These are phyloP conservation scores for Suillus spraguei DNA, from an alignment of 768 basidiomycete species.

Conservation along the genomic window DNA sequence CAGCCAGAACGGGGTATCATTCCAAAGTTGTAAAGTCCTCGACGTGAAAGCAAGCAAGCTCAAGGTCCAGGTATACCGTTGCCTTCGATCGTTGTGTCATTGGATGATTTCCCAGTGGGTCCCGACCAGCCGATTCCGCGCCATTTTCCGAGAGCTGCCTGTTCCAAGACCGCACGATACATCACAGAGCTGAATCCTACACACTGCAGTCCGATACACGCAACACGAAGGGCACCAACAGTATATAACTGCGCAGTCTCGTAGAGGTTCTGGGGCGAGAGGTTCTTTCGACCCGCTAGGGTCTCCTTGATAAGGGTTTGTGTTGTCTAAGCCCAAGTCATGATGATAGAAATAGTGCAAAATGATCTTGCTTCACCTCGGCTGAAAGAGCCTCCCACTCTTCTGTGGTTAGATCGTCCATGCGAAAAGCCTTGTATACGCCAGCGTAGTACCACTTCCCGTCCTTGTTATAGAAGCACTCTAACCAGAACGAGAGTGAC, in stretches of 20 bases:
- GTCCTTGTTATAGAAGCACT: constrained; percentile 82
- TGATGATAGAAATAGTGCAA: constrained; percentile 1
- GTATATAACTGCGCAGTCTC: constrained; percentile 74
- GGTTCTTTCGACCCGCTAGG: constrained; percentile 68
- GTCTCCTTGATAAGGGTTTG: constrained; percentile 75
- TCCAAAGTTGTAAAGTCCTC: constrained; percentile 3
- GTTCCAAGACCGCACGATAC: constrained; percentile 67
- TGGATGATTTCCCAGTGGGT: not conserved
- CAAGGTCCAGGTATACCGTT: not conserved
- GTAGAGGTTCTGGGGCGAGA: constrained; percentile 76
- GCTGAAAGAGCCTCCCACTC: constrained; percentile 70
- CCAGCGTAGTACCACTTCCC: constrained; percentile 86
- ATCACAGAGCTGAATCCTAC: constrained; percentile 72
- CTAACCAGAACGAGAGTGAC: constrained; percentile 36
- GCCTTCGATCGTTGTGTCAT: not conserved
- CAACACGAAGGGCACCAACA: constrained; percentile 71
- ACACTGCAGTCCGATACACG: constrained; percentile 75
- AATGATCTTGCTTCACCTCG: constrained; percentile 48
- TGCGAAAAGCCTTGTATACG: constrained; percentile 65
- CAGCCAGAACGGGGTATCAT: constrained; percentile 1
- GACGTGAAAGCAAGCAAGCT: not conserved
- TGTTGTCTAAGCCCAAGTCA: constrained; percentile 48
- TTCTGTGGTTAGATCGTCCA: constrained; percentile 63
- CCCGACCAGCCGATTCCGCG: constrained; percentile 8
- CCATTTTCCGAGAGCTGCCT: constrained; percentile 43